Percentiles rank a stretch among this genome's conserved stretches.
These are phyloP conservation scores for Leccinum longicurvipes DNA, from an alignment of 768 basidiomycete genomes.

Conservation along the genomic window DNA sequence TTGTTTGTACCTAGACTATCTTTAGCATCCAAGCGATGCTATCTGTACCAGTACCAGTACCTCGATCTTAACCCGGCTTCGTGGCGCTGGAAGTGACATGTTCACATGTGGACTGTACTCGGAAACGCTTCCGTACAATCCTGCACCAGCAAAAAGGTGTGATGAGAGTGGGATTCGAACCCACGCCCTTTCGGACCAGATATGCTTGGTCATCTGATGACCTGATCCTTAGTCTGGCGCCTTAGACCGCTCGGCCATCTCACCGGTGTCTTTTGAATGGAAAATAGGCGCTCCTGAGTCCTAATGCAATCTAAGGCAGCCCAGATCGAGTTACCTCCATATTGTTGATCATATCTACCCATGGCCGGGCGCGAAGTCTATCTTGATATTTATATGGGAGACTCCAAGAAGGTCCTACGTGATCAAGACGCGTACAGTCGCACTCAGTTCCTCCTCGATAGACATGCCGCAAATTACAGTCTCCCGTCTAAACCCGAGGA, in stretches of 20 bases:
- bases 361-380: slow-evolving; percentile 23
- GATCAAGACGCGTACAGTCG: slow-evolving; percentile 31
- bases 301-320: background rate
- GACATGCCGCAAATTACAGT: slow-evolving; percentile 41
- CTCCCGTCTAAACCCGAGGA: slow-evolving; percentile 37
- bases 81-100: too few species aligned
- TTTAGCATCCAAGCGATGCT: too few species aligned
- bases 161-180: slow-evolving; percentile 41
- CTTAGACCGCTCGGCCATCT: slow-evolving; percentile 64
- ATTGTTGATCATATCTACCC: background rate
- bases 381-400: slow-evolving; percentile 44
- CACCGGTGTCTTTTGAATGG: background rate
- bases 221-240: slow-evolving; percentile 55
- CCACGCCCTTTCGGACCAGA: slow-evolving; percentile 41
- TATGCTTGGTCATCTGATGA: slow-evolving; percentile 27
- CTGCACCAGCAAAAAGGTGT: background rate
- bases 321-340: too few species aligned
- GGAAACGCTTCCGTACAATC: too few species aligned
- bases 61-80: too few species aligned
- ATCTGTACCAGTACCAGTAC: too few species aligned
- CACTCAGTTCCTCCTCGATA: slow-evolving; percentile 33
- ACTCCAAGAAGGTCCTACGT: slow-evolving; percentile 25
- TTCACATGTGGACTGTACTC: too few species aligned
- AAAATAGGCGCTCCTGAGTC: background rate
- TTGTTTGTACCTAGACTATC: too few species aligned